Conservation (phyloP, 1,284 basidiomycete genomes). For the Cystobasidium sp. region DNA sequence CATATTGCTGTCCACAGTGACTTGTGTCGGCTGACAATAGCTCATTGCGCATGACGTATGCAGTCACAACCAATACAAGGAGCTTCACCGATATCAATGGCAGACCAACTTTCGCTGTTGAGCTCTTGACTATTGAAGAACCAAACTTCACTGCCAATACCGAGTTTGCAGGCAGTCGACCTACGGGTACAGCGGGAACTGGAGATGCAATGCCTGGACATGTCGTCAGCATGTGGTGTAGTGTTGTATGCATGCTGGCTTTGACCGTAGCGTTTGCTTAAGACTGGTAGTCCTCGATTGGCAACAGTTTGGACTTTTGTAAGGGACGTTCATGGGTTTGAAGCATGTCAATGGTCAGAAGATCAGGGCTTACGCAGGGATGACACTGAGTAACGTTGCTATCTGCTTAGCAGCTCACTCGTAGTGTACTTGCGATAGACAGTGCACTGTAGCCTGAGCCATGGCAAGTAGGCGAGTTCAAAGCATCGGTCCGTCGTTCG, state of each 20-base stretch:
- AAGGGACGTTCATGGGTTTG: too few relatives aligned
- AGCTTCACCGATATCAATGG: slow-evolving; percentile 4
- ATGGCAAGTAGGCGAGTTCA: too few relatives aligned
- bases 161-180: slow-evolving; percentile 6
- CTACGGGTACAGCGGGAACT: background rate
- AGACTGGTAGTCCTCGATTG: background rate
- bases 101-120: slow-evolving; percentile 16
- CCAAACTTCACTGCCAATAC: slow-evolving; percentile 28
- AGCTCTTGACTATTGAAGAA: slow-evolving; percentile 12
- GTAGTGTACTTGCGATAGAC: too few relatives aligned
- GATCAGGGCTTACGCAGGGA: too few relatives aligned
- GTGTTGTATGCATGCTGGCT: background rate
- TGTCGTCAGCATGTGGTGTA: background rate
- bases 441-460: too few relatives aligned
- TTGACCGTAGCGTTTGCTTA: background rate
- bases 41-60: background rate
- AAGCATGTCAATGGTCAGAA: too few relatives aligned
- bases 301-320: too few relatives aligned
- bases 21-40: too few relatives aligned
- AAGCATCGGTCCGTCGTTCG: too few relatives aligned
- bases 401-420: too few relatives aligned
- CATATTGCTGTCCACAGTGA: background rate
- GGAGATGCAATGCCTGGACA: slow-evolving; percentile 2
- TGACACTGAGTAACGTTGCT: too few relatives aligned
- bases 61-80: slow-evolving; percentile 16